phyloP scores from a whole-genome alignment of 257 asterid genomes.

The Misopates orontium region DNA sequence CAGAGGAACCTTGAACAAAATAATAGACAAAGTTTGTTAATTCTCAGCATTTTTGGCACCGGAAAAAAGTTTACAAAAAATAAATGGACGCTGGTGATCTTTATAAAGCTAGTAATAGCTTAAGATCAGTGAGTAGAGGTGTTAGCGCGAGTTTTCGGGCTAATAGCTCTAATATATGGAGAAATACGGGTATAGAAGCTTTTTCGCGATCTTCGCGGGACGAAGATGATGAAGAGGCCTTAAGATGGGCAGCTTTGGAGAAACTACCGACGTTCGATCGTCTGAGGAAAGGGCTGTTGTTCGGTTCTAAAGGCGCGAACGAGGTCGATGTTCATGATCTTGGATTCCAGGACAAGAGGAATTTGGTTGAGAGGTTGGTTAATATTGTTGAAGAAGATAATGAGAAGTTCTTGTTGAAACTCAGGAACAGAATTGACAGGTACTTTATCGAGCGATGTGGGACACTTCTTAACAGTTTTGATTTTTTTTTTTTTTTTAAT shows the following conservation, averaged over 20 bases:
- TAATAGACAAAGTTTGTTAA: too few relatives aligned
- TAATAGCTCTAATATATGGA: constrained; percentile 48
- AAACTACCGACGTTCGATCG: constrained; percentile 68
- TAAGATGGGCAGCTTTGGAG: constrained; percentile 81
- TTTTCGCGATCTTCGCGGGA: constrained; percentile 54
- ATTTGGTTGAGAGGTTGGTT: constrained; percentile 52
- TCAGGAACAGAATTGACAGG: constrained; percentile 59
- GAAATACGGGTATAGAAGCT: constrained; percentile 42
- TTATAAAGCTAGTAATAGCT: constrained; percentile 39
- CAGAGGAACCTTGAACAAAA: too few relatives aligned
- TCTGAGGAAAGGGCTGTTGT: constrained; percentile 55
- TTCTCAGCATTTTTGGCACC: too few relatives aligned
- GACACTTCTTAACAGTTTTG: too few relatives aligned
- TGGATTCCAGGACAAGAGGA: constrained; percentile 50
- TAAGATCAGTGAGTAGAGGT: constrained; percentile 33
- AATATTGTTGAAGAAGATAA: constrained; percentile 66
- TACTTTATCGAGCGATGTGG: too few relatives aligned
- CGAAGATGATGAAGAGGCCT: constrained; percentile 75
- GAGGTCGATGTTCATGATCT: constrained; percentile 53
- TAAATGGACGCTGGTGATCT: constrained; percentile 31
- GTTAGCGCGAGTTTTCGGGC: constrained; percentile 35
- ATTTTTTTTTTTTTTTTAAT: not conserved
- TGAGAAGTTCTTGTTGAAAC: constrained; percentile 58
- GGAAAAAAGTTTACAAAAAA: too few relatives aligned
- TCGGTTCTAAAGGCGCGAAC: constrained; percentile 48